Conservation (phyloP, 306 rosid species). For the Quercus bicolor region DNA sequence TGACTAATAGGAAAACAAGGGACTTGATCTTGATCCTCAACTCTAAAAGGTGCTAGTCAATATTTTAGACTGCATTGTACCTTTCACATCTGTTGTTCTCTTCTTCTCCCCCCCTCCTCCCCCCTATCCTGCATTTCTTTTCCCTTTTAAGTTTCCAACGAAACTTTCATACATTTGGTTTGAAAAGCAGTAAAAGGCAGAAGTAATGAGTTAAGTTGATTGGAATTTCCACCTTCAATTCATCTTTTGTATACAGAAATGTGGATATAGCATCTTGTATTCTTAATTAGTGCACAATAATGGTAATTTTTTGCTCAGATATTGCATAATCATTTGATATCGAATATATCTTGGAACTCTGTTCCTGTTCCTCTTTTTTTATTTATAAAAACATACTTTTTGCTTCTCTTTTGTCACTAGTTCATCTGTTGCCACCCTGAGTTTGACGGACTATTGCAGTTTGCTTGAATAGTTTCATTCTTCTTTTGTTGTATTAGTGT, state of each 20-base stretch:
- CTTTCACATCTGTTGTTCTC: not conserved
- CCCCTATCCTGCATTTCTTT: not conserved
- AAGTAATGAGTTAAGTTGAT: conserved; percentile 2
- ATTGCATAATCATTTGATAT: not conserved
- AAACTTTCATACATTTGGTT: not conserved
- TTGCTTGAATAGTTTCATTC: not conserved
- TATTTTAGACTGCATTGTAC: conserved; percentile 2
- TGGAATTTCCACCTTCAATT: not conserved
- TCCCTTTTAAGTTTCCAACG: not conserved
- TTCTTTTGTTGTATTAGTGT: not conserved
- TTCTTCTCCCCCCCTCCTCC: not conserved
- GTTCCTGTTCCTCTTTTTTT: not conserved
- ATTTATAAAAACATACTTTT: not conserved
- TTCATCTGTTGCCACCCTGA: not conserved
- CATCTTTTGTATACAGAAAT: not conserved
- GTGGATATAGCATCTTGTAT: conserved; percentile 6
- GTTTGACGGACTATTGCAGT: not conserved
- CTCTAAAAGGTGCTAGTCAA: conserved; percentile 66
- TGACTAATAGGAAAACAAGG: conserved; percentile 78
- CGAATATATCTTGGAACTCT: not conserved
- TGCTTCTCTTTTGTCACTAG: not conserved
- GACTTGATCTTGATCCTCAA: conserved; percentile 92
- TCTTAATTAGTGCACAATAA: not conserved
- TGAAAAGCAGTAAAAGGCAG: conserved; percentile 5
- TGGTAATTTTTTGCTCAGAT: not conserved